These are phyloP conservation scores for Boletus vinaceobasis DNA, from an alignment of 768 basidiomycete genomes.

Conservation along the genomic window DNA sequence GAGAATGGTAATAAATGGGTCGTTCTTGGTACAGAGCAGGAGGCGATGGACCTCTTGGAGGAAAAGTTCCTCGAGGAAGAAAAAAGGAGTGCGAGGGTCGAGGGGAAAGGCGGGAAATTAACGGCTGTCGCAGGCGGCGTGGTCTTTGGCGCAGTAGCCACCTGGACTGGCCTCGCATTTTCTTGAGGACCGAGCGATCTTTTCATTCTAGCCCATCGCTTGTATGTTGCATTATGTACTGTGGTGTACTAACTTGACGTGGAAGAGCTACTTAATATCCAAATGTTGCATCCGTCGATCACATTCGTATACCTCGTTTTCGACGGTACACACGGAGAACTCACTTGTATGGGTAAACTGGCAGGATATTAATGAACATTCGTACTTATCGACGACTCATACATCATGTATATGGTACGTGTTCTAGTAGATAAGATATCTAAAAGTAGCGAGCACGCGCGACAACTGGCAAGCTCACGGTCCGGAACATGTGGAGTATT, in stretches of 20 bases:
- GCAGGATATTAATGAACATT: neutral
- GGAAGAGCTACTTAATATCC: neutral
- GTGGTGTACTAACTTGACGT: neutral
- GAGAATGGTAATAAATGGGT: constrained; percentile 40
- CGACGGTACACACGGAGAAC: neutral
- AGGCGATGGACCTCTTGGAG: constrained; percentile 38
- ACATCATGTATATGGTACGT: constrained; percentile 1
- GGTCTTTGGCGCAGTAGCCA: constrained; percentile 59
- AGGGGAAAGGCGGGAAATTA: constrained; percentile 29
- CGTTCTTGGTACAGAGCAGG: constrained; percentile 50
- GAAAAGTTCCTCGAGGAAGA: constrained; percentile 31
- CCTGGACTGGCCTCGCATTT: constrained; percentile 57
- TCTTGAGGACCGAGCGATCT: constrained; percentile 30
- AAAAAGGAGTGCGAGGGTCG: constrained; percentile 16
- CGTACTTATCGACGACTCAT: neutral
- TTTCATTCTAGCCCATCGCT: neutral
- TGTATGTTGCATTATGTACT: neutral
- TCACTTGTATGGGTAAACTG: neutral
- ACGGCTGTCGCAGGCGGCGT: constrained; percentile 52
- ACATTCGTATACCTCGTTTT: neutral
- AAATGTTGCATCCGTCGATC: constrained; percentile 3
- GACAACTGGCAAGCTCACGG: neutral
- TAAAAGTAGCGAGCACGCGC: neutral
- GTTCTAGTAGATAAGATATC: neutral
- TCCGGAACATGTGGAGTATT: neutral